Evolutionary conservation across 2,329 filamentous ascomycete genomes (phyloP).

Genomic region (Eutypa lata): DNA sequence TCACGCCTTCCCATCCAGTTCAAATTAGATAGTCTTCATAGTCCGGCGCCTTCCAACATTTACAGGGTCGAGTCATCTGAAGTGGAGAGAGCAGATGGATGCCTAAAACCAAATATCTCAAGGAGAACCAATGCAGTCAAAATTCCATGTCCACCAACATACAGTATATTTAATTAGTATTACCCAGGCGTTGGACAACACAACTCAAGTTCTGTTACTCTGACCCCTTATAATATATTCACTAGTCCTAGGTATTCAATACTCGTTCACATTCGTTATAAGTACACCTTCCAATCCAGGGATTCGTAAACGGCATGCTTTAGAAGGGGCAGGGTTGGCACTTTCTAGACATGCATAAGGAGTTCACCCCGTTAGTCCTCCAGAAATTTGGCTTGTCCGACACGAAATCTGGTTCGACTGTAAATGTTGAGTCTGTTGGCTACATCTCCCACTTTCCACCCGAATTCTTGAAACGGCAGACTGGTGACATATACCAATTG

Average conservation of each 20-base stretch:
- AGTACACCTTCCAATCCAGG: no score
- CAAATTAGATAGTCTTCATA: background rate
- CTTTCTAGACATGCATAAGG: conserved; percentile 16
- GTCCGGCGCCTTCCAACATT: background rate
- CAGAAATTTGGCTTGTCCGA: conserved; percentile 21
- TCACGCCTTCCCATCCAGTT: background rate
- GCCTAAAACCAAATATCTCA: no score
- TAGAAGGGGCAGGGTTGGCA: background rate
- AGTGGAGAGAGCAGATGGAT: no score
- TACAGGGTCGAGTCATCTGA: background rate
- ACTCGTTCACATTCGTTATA: no score
- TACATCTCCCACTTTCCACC: conserved; percentile 17
- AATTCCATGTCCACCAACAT: no score
- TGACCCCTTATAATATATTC: no score
- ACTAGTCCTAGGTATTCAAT: no score
- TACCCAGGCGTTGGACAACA: no score
- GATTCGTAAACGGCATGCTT: background rate
- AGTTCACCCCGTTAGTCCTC: conserved; percentile 21
- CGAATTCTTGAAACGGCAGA: background rate
- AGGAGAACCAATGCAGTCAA: no score
- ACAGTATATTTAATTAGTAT: no score
- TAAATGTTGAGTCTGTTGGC: conserved; percentile 20
- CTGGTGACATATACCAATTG: conserved; percentile 14
- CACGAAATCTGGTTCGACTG: conserved; percentile 7
- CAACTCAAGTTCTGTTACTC: no score